Evolutionary conservation across 2,329 filamentous ascomycete genomes (phyloP).

Genomic region (Teratosphaeria zuluensis): DNA sequence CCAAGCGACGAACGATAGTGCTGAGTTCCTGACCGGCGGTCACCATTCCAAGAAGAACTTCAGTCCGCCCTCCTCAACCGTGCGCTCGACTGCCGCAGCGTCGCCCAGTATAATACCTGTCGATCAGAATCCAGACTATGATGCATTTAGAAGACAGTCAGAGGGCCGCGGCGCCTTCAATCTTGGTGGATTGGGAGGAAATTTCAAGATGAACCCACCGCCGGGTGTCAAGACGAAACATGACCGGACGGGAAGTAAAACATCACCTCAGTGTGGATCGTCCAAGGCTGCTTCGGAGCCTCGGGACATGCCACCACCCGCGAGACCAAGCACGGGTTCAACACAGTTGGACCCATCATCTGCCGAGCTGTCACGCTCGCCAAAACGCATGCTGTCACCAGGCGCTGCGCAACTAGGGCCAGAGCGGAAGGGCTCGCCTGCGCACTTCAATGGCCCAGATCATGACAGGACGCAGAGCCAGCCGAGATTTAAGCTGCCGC

Average conservation of each 20-base stretch:
- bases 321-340: background rate
- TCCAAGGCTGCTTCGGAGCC: slow-evolving; percentile 11
- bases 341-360: slow-evolving; percentile 13
- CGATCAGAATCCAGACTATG: slow-evolving; percentile 72
- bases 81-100: slow-evolving; percentile 58
- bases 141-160: slow-evolving; percentile 65
- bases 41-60: slow-evolving; percentile 60
- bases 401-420: slow-evolving; percentile 33
- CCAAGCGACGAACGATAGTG: slow-evolving; percentile 48
- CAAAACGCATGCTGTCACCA: slow-evolving; percentile 40
- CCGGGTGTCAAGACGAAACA: slow-evolving; percentile 11
- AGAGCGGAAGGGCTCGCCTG: slow-evolving; percentile 39
- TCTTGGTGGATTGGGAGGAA: slow-evolving; percentile 29
- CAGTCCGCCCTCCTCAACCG: slow-evolving; percentile 61
- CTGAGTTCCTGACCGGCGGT: slow-evolving; percentile 39
- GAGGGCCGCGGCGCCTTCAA: slow-evolving; percentile 45
- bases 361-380: slow-evolving; percentile 29
- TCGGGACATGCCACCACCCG: slow-evolving; percentile 33
- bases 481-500: slow-evolving; percentile 19
- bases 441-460: slow-evolving; percentile 28
- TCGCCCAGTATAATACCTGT: slow-evolving; percentile 61
- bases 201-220: slow-evolving; percentile 29
- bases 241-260: slow-evolving; percentile 7
- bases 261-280: slow-evolving; percentile 13
- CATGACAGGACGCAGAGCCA: slow-evolving; percentile 12